These are phyloP conservation scores for Trichoderma sp. DNA, from an alignment of 2,329 filamentous ascomycete genomes.

Conservation along the genomic window DNA sequence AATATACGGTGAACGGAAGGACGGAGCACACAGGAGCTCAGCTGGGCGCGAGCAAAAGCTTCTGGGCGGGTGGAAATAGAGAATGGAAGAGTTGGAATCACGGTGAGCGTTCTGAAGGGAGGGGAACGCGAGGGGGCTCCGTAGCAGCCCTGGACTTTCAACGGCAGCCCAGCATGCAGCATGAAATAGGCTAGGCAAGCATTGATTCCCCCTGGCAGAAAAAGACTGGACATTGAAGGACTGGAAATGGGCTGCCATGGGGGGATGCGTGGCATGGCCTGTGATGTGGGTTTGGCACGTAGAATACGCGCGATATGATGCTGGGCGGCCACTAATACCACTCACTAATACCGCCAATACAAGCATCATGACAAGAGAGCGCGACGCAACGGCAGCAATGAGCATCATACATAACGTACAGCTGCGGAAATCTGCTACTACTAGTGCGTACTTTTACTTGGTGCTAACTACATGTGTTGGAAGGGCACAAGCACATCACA, in stretches of 20 bases:
- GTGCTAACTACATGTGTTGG: not conserved
- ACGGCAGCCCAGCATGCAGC: constrained; percentile 13
- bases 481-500: not conserved
- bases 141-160: constrained; percentile 5
- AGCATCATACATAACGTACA: not conserved
- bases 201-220: constrained; percentile 11
- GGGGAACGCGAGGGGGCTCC: constrained; percentile 14
- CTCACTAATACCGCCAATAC: not conserved
- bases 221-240: constrained; percentile 16
- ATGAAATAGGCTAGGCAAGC: constrained; percentile 17
- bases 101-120: constrained; percentile 16
- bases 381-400: not conserved
- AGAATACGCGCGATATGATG: not conserved
- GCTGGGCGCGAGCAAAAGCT: not conserved
- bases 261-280: constrained; percentile 3
- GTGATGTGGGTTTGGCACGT: not conserved
- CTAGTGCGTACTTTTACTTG: not conserved
- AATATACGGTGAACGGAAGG: not conserved
- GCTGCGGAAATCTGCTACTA: no score
- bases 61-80: not conserved
- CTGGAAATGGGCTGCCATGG: constrained; percentile 9
- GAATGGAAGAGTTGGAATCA: constrained; percentile 12
- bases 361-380: not conserved
- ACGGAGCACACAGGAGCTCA: not conserved
- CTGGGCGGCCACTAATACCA: not conserved